A percentile compares a stretch with the other conserved stretches of the same genome.
These are phyloP conservation scores for Hanseniaspora opuntiae DNA, from an alignment of 805 yeast genomes.

Conservation along the genomic window DNA sequence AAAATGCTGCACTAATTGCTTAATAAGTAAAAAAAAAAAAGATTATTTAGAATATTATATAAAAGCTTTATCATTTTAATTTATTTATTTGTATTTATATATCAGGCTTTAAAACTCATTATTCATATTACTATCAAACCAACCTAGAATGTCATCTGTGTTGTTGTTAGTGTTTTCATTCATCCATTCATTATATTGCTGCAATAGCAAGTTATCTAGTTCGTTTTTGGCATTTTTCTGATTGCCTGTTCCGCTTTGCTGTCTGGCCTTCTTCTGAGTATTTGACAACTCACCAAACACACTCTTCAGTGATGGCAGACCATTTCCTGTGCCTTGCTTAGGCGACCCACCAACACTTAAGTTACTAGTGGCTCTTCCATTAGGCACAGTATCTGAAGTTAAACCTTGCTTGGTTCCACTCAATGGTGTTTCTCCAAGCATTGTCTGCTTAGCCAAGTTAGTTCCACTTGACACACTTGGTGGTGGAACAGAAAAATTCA, in stretches of 20 bases:
- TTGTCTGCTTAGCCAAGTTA: not conserved
- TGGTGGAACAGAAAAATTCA: slow-evolving; percentile 2
- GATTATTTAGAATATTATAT: not conserved
- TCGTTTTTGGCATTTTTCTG: slow-evolving; percentile 15
- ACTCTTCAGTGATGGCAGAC: not conserved
- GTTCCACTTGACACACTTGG: not conserved
- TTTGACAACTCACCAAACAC: not conserved
- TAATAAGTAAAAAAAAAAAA: not conserved
- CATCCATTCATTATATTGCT: slow-evolving; percentile 75
- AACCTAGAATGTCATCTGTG: slow-evolving; percentile 75
- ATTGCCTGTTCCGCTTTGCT: not conserved
- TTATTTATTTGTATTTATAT: not conserved
- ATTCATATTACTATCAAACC: slow-evolving; percentile 76
- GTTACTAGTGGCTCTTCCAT: slow-evolving; percentile 4
- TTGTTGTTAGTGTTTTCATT: slow-evolving; percentile 39
- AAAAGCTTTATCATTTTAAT: too few relatives aligned
- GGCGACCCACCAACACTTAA: not conserved
- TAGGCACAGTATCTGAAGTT: not conserved
- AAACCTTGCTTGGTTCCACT: not conserved
- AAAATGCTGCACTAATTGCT: slow-evolving; percentile 3
- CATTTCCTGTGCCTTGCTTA: not conserved
- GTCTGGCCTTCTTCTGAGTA: not conserved
- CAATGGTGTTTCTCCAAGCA: not conserved
- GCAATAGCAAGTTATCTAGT: slow-evolving; percentile 55
- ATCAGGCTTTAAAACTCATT: slow-evolving; percentile 36